Evolutionary conservation across 2,329 filamentous ascomycete genomes (phyloP).

Genomic region (Ophiostoma perfectum): DNA sequence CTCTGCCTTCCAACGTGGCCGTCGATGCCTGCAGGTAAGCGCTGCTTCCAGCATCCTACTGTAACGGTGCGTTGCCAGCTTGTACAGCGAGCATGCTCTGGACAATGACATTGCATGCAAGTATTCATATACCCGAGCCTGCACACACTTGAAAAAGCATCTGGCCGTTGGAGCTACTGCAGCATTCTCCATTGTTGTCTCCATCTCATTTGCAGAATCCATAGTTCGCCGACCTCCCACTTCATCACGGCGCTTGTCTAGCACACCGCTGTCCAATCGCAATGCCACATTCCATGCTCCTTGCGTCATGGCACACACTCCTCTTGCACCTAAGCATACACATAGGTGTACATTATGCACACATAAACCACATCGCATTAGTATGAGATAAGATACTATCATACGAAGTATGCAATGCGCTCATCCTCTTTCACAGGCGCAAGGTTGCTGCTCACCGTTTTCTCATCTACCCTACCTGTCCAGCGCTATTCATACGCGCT

Average conservation of each 20-base stretch:
- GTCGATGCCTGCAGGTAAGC: no score
- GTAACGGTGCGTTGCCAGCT: no score
- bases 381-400: neutral
- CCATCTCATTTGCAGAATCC: neutral
- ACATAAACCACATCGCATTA: neutral
- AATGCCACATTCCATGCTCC: neutral
- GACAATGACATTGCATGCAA: no score
- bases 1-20: no score
- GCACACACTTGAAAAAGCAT: no score
- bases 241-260: slow-evolving; percentile 11
- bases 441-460: neutral
- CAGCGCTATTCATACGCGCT: no score
- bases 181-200: neutral
- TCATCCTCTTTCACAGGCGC: neutral
- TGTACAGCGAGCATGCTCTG: no score
- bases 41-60: no score
- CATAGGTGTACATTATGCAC: neutral
- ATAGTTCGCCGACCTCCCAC: slow-evolving; percentile 6
- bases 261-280: slow-evolving; percentile 8
- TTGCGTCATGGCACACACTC: neutral
- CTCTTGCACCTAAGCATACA: neutral
- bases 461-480: no score
- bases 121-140: no score
- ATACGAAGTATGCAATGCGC: neutral
- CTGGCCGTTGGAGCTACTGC: no score